Base-by-base conservation (phyloP, 371 early-diverging fungal species). In the Mortierella sp. region DNA sequence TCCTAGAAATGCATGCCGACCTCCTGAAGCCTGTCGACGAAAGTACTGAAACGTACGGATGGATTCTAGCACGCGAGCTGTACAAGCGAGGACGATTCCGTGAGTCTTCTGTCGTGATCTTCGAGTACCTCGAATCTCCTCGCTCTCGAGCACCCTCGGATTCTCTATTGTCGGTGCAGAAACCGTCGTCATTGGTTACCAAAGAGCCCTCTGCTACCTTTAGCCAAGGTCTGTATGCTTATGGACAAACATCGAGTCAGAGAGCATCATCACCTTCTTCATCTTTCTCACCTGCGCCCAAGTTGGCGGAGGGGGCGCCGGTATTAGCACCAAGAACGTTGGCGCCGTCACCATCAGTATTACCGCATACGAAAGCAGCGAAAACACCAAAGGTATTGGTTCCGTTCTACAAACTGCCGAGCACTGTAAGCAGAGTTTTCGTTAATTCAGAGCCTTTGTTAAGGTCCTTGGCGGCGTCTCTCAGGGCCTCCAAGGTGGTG, bases 401-500 rank as follows among this genome's bases (percentile, higher is more conserved):
- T 22, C 46, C 68, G 9, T 14, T 54, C n/a, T 71, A 59, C 40
- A 31, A 49, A 14, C 57, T 71, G 24, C 53, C 71, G 21, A 21
- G 0, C 0, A 25, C 44, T 6, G 37, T 44, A 4, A 22, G 43
- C 25, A 16, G 52, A 10, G 34, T 60, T 0, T 39, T 71, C n/a
- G 65, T 71, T n/a, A 49, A 60, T 34, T 40, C 52, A 14, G 39
- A 25, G 0, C 44, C 55, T 0, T 45, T 54, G 28, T 37, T 71
- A 1, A 47, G 51, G 9, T 17, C 7, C 16, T 14, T 71, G 22
- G 14, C 65, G n/a, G n/a, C 31, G 1, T 28, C 57, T 0, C 41
- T 71, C 13, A 27, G 34, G 16, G 45, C 16, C 16, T 59, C 65
- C 1, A 45, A 28, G 3, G 39, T 54, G 14, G 56, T 71, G 4